Evolutionary conservation across 805 yeast genomes (phyloP), one percentile per base, ranked within the genome.

Genomic region (Lachancea cidri): DNA sequence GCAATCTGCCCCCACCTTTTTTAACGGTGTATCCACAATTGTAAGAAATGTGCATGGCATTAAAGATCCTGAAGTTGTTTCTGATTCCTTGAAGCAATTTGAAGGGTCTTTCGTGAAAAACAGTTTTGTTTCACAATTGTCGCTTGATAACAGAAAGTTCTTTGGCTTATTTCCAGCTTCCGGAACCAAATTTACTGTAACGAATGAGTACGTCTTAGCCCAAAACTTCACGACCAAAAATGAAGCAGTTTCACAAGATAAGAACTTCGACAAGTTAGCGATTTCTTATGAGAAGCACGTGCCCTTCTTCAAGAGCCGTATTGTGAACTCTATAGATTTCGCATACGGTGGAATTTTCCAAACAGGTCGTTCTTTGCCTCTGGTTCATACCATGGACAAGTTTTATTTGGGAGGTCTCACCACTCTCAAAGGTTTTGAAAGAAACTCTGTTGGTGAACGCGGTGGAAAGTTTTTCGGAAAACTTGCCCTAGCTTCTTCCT

Each of bases 341-440:
- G 71, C 72, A 29, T 61, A 72, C 17, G 94, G 91, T 16, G 64
- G 67, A 16, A 67, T 83, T 38, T 58, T 65, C 45, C 60, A 70
- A 35, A 44, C 57, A 4, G 50, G 47, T 17, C 14, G 34, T 6
- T 42, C 47, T 14, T 44, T 56, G 6, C 50, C 58, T n/a, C 49
- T 52, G 2, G 64, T 85, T 1, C 88, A 83, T 52, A 58, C 79
- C 29, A 69, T 78, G 42, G 96, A 87, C 58, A 71, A 80, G 46
- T 85, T 86, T 57, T 81, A 77, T 56, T 67, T 86, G 38, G 88
- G 93, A 13, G 94, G 93, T 0, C 62, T 73, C 18, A 64, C 71
- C 37, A 74, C 78, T 5, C 71, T 84, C 38, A 70, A 76, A 45
- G 91, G 89, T 1, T 83, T 81, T 60, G 65, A 73, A n/a, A 60